Base-by-base conservation (phyloP, 2,329 filamentous ascomycete species). In the Clarireedia paspali region DNA sequence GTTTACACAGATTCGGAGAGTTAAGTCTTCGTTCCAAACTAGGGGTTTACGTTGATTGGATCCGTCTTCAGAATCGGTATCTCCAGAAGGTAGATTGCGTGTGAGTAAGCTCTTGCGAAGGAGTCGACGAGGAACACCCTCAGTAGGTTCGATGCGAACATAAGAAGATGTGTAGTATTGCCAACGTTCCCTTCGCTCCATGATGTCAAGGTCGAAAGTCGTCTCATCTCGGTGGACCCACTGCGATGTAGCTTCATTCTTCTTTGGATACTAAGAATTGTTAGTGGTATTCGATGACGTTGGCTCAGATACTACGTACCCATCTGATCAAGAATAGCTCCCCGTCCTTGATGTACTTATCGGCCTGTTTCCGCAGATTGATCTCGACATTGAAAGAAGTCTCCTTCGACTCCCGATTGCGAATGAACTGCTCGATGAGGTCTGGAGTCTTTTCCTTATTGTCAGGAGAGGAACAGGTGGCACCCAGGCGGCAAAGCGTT, bases 121-220 rank as follows among this genome's bases (percentile, higher is more conserved):
- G 17, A 49, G 55, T 48, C 80, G 78, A 50, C 84, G 77, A 6
- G 79, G 75, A 2, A 94, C 79, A 14, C 88, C 88, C 71, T 94
- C 89, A 0, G 94, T 99, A 2, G 89, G 88, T 67, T 96, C 90
- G 24, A 91, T 81, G 60, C 90, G 89, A 63, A 90, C 88, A 71
- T 88, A 97, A 0, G 91, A 91, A 17, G 92, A 91, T 56, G 96
- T 89, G 70, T 99, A 99, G 74, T 95, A 95, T 65, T 92, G 89
- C 94, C 94, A 99, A 40, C 84, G 80, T 60, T 90, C 85, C 56
- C 86, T 85, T 50, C 85, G 82, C 67, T 94, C 87, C 76, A 96
- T 86, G 63, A 96, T 90, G 62, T 95, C 89, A 67, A 87, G 86
- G 64, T 94, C 91, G 70, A 96, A 90, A 0, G 95, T 87, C 42